phyloP scores from a whole-genome alignment of 75 land plant species.

The Gnetum montanum region DNA sequence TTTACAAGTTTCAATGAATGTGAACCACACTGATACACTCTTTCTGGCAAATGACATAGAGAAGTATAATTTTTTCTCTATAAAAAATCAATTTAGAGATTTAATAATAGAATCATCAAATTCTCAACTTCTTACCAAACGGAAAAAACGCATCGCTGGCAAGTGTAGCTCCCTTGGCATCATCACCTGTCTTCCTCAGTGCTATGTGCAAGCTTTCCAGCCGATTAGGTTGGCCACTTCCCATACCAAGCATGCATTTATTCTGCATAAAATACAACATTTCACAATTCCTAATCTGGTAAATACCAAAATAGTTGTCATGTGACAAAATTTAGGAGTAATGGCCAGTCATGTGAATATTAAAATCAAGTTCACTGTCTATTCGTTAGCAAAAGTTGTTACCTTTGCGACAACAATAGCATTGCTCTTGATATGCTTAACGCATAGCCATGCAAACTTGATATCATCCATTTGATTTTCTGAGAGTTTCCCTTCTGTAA shows the following conservation, averaged over 20 bases:
- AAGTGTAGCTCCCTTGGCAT: slow-evolving; percentile 84
- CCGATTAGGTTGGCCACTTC: slow-evolving; percentile 96
- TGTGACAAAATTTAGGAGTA: too few relatives aligned
- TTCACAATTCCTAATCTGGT: too few relatives aligned
- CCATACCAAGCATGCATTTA: slow-evolving; percentile 97
- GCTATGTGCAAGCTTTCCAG: slow-evolving; percentile 89
- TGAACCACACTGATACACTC: neutral
- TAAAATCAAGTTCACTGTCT: too few relatives aligned
- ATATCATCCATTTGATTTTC: slow-evolving; percentile 68
- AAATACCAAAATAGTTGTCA: too few relatives aligned
- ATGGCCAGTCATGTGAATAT: too few relatives aligned
- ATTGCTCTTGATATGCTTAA: slow-evolving; percentile 97
- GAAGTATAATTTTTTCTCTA: too few relatives aligned
- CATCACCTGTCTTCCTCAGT: slow-evolving; percentile 83
- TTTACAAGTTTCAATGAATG: neutral
- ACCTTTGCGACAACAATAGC: slow-evolving; percentile 99
- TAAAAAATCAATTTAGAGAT: neutral
- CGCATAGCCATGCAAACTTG: slow-evolving; percentile 94
- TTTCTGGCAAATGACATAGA: too few relatives aligned
- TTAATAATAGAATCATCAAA: neutral
- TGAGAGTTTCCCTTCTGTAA: slow-evolving; percentile 43
- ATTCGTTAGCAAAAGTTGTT: too few relatives aligned
- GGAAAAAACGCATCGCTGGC: slow-evolving; percentile 99
- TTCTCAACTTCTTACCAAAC: slow-evolving; percentile 73
- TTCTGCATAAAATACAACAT: slow-evolving; percentile 39